Evolutionary conservation across 768 basidiomycete genomes (phyloP).

Genomic region (Naganishia antarctica): DNA sequence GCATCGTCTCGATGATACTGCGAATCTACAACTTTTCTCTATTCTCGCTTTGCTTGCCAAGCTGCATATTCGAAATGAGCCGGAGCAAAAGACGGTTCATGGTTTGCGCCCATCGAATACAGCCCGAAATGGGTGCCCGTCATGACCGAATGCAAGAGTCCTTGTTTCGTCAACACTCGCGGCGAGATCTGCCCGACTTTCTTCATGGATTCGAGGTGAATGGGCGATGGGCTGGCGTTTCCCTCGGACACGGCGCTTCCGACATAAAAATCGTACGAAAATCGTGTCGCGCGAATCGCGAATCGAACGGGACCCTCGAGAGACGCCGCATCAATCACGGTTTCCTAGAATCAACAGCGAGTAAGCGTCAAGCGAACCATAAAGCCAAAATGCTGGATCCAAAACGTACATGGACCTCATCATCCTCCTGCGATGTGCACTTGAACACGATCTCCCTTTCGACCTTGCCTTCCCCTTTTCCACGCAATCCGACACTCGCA

Average conservation of each 20-base stretch:
- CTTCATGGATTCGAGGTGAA: not conserved
- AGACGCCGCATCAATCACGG: not conserved
- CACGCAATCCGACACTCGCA: slow-evolving; percentile 28
- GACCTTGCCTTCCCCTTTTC: not conserved
- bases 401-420: slow-evolving; percentile 16
- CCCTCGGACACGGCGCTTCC: not conserved
- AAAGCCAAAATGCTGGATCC: too few species aligned
- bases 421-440: slow-evolving; percentile 14
- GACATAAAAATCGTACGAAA: slow-evolving; percentile 16
- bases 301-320: slow-evolving; percentile 6
- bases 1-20: too few species aligned
- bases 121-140: slow-evolving; percentile 33
- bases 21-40: too few species aligned
- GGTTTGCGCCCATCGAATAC: slow-evolving; percentile 31
- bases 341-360: not conserved
- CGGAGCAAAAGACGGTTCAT: slow-evolving; percentile 17
- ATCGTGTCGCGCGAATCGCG: slow-evolving; percentile 11
- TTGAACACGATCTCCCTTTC: slow-evolving; percentile 22
- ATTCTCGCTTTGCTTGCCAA: slow-evolving; percentile 22
- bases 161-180: slow-evolving; percentile 12
- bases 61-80: slow-evolving; percentile 22
- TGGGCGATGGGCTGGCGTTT: not conserved
- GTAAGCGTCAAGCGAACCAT: too few species aligned
- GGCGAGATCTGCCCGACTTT: slow-evolving; percentile 16
- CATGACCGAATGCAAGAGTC: slow-evolving; percentile 28